Evolutionary conservation across 78 protist species (phyloP).

Genomic region (Dictyostelium capitatum): DNA sequence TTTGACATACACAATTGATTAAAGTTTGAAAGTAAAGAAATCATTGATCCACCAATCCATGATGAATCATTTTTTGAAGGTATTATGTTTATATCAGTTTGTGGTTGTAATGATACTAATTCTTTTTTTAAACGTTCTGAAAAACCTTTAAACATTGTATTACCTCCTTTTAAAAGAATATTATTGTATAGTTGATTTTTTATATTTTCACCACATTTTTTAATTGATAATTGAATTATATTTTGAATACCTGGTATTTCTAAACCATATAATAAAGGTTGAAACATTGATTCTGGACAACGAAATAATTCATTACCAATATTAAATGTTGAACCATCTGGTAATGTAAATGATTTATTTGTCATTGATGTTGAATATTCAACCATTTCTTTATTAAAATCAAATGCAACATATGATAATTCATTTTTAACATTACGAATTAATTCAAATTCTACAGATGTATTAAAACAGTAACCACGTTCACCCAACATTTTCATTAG

Average conservation of each 20-base stretch:
- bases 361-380: not conserved
- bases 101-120: not conserved
- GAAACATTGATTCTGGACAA: slow-evolving; percentile 92
- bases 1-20: too few relatives aligned
- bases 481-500: slow-evolving; percentile 83
- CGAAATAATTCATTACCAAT: slow-evolving; percentile 81
- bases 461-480: slow-evolving; percentile 76
- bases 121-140: not conserved
- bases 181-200: not conserved
- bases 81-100: not conserved
- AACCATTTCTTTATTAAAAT: slow-evolving; percentile 67
- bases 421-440: slow-evolving; percentile 89
- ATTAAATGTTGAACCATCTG: slow-evolving; percentile 80
- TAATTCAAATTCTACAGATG: not conserved
- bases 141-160: not conserved
- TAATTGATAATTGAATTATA: not conserved
- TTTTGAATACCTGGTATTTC: slow-evolving; percentile 82
- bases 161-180: not conserved
- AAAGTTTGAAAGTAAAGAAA: not conserved
- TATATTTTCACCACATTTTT: not conserved
- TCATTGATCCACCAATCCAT: not conserved
- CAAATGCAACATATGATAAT: slow-evolving; percentile 16
- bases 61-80: not conserved
- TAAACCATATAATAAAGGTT: slow-evolving; percentile 88
- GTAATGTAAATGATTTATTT: slow-evolving; percentile 27